Evolutionary conservation across 2,329 filamentous ascomycete species (phyloP), one percentile per base, ranked within the genome.

Genomic region (Eurotiales sp.): DNA sequence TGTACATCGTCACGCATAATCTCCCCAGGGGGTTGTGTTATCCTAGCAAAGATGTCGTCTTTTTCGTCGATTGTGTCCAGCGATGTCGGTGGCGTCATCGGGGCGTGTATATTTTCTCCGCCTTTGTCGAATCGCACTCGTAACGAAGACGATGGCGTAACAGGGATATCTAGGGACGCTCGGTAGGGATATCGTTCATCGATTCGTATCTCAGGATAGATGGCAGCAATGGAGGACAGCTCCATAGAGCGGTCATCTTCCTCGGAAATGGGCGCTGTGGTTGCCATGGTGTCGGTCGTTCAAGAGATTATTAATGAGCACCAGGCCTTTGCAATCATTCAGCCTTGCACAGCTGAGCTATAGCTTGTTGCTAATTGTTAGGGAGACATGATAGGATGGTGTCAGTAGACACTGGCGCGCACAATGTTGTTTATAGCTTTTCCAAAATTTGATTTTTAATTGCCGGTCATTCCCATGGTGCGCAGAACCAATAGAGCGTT

Each of bases 201-300:
- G 53, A 78, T 64, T 27, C 69, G 65, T 15, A 85, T 74, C 66
- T 86, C 82, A 1, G 82, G 82, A 54, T 75, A 86, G 51, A 86
- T 86, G 45, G 82, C 81, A 40, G 75, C 72, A 52, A 86, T 75
- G 21, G 81, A 77, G 8, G 73, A 75, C 42, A 85, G 70, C 66
- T 86, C 82, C 58, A 83, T 75, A 25, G 74, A 72, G 55, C 82
- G 77, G 58, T 85, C 82, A 61, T 85, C 81, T 11, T 79, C 75
- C 34, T 55, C 52, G 4, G 39, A 15, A 37, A 47, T 42, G 15
- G 37, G 11, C 4, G 29, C 25, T 29, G 40, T 25, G 22, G 40
- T 30, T 34, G 46, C 41, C 51, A 53, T 53, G 45, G 22, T 32
- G 45, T n/a, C n/a, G n/a, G 25, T 14, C 29, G 11, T 19, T 8